These are phyloP conservation scores for Zygoascus hellenicus DNA, from an alignment of 1,139 yeast species.

Conservation along the genomic window DNA sequence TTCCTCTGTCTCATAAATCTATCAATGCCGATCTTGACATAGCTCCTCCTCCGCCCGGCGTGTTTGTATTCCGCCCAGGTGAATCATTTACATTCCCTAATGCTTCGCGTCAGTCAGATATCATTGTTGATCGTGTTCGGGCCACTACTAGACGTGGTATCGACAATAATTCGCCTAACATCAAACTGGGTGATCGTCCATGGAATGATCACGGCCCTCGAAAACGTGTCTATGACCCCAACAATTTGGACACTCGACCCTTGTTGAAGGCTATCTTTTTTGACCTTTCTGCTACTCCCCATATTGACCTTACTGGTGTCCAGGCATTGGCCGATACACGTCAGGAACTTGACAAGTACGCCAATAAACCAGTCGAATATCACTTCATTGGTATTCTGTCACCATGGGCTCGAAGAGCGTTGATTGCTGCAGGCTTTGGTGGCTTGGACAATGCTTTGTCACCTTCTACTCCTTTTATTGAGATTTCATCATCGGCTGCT, in stretches of 20 bases:
- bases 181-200: conserved; percentile 62
- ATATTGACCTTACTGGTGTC: conserved; percentile 71
- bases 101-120: conserved; percentile 66
- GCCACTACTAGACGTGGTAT: conserved; percentile 54
- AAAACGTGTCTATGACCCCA: conserved; percentile 26
- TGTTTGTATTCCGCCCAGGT: conserved; percentile 73
- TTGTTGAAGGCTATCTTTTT: conserved; percentile 63
- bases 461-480: conserved; percentile 20
- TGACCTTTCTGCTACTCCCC: conserved; percentile 73
- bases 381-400: conserved; percentile 82
- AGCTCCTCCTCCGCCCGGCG: conserved; percentile 84
- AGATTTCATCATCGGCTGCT: conserved; percentile 17
- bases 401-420: conserved; percentile 80
- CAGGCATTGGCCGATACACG: conserved; percentile 74
- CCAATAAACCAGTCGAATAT: conserved; percentile 80
- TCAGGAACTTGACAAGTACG: conserved; percentile 64
- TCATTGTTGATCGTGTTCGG: conserved; percentile 63
- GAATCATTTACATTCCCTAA: conserved; percentile 82
- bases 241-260: conserved; percentile 52
- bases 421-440: conserved; percentile 78
- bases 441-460: conserved; percentile 32
- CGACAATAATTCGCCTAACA: conserved; percentile 36
- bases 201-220: conserved; percentile 88
- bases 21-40: conserved; percentile 56
- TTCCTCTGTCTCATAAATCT: conserved; percentile 56